These are phyloP conservation scores for Gliomastix tumulicola DNA, from an alignment of 2,329 filamentous ascomycete genomes.

Conservation along the genomic window DNA sequence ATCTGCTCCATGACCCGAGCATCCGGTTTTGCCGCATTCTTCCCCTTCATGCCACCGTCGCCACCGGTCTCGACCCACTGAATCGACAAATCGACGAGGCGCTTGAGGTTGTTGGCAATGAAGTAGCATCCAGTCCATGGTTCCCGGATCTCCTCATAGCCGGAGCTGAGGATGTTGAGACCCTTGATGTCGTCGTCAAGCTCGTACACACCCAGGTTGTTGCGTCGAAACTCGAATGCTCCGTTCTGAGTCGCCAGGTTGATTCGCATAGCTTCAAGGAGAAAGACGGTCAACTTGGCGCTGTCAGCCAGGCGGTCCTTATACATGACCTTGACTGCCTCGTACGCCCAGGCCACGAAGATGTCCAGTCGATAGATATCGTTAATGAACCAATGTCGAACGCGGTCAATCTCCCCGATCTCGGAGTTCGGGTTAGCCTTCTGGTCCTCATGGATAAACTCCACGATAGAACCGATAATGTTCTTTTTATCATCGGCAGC, in stretches of 20 bases:
- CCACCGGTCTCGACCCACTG: constrained; percentile 39
- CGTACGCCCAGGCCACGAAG: constrained; percentile 72
- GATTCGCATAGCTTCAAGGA: constrained; percentile 60
- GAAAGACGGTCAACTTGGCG: constrained; percentile 43
- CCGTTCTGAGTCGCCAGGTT: constrained; percentile 48
- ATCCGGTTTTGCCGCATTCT: constrained; percentile 30
- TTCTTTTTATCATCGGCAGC: constrained; percentile 57
- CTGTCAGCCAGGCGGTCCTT: constrained; percentile 53
- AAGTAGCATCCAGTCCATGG: constrained; percentile 77
- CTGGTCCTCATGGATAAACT: constrained; percentile 68
- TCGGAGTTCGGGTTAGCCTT: constrained; percentile 61
- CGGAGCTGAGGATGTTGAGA: constrained; percentile 54
- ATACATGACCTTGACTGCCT: constrained; percentile 67
- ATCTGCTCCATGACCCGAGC: constrained; percentile 35
- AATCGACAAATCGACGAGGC: constrained; percentile 50
- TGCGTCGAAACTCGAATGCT: constrained; percentile 67
- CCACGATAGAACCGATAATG: constrained; percentile 67
- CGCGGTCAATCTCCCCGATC: constrained; percentile 65
- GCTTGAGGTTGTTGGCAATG: constrained; percentile 54
- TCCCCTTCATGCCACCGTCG: neutral
- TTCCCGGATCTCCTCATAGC: constrained; percentile 64
- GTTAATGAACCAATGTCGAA: constrained; percentile 82
- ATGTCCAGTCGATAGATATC: constrained; percentile 67
- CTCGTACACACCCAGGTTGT: constrained; percentile 66
- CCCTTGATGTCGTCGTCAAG: constrained; percentile 60